Base-by-base conservation (phyloP, 2,329 filamentous ascomycete genomes). In the Passalora sequoiae region DNA sequence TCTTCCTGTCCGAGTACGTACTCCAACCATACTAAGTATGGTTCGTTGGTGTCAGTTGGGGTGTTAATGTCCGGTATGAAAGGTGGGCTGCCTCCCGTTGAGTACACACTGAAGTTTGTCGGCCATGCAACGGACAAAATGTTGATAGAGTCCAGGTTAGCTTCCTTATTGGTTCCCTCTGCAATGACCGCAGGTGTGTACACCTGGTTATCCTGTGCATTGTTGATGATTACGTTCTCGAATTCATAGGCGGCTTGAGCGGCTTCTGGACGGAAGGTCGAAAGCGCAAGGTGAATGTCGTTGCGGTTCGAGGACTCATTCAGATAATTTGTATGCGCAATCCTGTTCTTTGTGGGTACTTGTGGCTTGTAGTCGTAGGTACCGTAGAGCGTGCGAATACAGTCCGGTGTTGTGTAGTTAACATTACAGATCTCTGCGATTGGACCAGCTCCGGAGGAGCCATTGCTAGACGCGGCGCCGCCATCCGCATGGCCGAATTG, bases 101-200 rank as follows among this genome's bases (percentile, higher is more conserved):
- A 77, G 61, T 78, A 85, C 43, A 75, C 76, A 6, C 66, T 70
- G 35, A 80, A 70, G 7, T 74, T 72, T 3, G 76, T 71, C 1
- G 75, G 73, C 48, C 71, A 72, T 50, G 71, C 73, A 45, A 83
- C 66, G 9, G 72, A 71, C 6, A 80, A 57, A 6, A 81, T 71
- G 38, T 80, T 78, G 55, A 84, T 76, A 3, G 80, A 68, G 56
- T 85, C 81, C 9, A 85, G 68, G 49, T 80, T 82, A 13, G 78
- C 81, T 60, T 86, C 81, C 4, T 64, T 56, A 43, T 55, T 51
- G 8, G 28, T 49, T 3, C 54, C 55, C 0, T 51, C 38, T 2
- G 35, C 51, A 21, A 62, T 51, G 40, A 66, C 59, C 2, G 58
- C 55, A 1, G 55, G 51, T 6, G 60, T 66, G 41, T 69, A 55